phyloP scores from a whole-genome alignment of 2,329 filamentous ascomycete species.

The Colletotrichum spaethianum region DNA sequence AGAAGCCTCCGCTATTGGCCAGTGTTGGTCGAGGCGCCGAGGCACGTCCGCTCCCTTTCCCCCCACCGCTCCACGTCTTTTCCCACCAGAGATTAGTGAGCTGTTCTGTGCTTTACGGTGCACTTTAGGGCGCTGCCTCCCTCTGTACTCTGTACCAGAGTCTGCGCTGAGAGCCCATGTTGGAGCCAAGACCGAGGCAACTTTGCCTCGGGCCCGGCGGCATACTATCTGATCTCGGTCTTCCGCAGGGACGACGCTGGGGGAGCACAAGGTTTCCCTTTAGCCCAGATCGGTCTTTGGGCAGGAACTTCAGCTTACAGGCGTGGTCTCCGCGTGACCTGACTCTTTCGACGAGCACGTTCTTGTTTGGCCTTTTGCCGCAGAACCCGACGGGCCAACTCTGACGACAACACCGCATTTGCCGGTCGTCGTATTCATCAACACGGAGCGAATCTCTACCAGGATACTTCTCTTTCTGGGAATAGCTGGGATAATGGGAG shows the following conservation, averaged over 20 bases:
- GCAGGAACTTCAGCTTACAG: not conserved
- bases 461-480: not conserved
- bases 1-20: slow-evolving; percentile 20
- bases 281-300: not conserved
- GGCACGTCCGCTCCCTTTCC: slow-evolving; percentile 23
- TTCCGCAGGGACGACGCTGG: slow-evolving; percentile 11
- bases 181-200: slow-evolving; percentile 21
- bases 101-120: slow-evolving; percentile 2
- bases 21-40: slow-evolving; percentile 7
- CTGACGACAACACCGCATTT: slow-evolving; percentile 2
- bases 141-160: not conserved
- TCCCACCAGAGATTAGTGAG: slow-evolving; percentile 24
- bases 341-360: not conserved
- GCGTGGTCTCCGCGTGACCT: slow-evolving; percentile 2
- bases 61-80: slow-evolving; percentile 1
- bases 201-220: slow-evolving; percentile 25
- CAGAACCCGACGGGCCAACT: slow-evolving; percentile 1
- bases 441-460: not conserved
- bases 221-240: slow-evolving; percentile 24
- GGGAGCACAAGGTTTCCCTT: slow-evolving; percentile 8
- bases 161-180: not conserved
- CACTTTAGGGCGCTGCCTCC: not conserved
- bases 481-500: not conserved
- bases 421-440: not conserved
- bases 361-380: slow-evolving; percentile 4